A percentile compares a stretch with the other conserved stretches of the same genome.
These are phyloP conservation scores for Curvularia verruculosa DNA, from an alignment of 2,329 filamentous ascomycete genomes.

Conservation along the genomic window DNA sequence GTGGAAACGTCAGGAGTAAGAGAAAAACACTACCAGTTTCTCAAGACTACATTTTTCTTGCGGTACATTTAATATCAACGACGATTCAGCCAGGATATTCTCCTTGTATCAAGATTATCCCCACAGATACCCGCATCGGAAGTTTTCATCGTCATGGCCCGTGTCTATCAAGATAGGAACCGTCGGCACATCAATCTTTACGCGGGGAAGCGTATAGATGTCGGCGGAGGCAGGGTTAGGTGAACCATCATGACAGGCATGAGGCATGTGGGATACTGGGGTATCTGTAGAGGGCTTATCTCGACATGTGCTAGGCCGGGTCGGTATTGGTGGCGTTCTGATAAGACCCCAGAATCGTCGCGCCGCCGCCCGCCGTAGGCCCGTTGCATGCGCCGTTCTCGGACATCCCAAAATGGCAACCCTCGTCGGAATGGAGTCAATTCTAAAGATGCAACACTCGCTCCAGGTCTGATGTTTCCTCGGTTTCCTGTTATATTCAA, in stretches of 20 bases:
- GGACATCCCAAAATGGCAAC: constrained; percentile 2
- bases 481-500: background rate
- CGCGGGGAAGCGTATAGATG: background rate
- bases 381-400: constrained; percentile 16
- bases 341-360: constrained; percentile 21
- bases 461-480: background rate
- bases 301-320: background rate
- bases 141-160: background rate
- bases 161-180: constrained; percentile 23
- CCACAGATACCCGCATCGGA: background rate
- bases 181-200: constrained; percentile 15
- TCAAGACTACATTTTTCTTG: background rate
- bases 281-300: constrained; percentile 4
- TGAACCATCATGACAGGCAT: background rate
- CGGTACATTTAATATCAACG: background rate
- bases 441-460: background rate
- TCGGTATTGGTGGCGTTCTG: constrained; percentile 8
- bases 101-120: background rate
- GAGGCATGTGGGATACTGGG: background rate
- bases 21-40: background rate
- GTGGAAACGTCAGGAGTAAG: background rate
- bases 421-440: constrained; percentile 8
- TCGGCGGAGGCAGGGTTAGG: background rate
- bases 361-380: constrained; percentile 24
- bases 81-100: background rate